Evolutionary conservation across 1,284 basidiomycete genomes (phyloP).

Genomic region (Melanopsichium pennsylvanicum): DNA sequence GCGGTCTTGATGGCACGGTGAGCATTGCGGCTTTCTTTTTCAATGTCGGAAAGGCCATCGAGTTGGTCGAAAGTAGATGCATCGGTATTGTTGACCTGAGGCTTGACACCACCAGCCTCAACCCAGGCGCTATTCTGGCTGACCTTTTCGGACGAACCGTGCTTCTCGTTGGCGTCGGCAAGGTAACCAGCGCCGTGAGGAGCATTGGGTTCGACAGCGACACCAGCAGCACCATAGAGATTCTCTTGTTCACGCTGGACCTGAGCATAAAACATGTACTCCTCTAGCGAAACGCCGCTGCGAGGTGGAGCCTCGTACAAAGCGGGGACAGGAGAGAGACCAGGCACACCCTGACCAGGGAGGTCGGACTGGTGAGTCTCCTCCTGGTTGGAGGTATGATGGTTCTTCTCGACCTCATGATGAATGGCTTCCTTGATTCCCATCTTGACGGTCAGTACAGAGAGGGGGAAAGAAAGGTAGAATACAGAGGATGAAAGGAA

Average conservation of each 20-base stretch:
- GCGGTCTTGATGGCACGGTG: constrained; percentile 43
- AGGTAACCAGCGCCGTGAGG: constrained; percentile 18
- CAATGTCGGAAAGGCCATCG: constrained; percentile 23
- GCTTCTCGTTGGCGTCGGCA: constrained; percentile 11
- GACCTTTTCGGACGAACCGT: constrained; percentile 7
- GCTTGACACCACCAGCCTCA: constrained; percentile 16
- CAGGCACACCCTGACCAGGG: constrained; percentile 35
- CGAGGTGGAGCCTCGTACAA: constrained; percentile 22
- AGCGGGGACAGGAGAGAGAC: constrained; percentile 30
- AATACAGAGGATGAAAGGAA: background rate
- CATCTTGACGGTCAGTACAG: constrained; percentile 16
- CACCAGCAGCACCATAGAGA: constrained; percentile 25
- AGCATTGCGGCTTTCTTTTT: constrained; percentile 28
- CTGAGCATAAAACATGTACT: constrained; percentile 47
- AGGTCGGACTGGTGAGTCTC: constrained; percentile 38
- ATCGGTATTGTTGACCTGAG: constrained; percentile 34
- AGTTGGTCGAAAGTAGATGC: constrained; percentile 43
- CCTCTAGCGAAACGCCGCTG: constrained; percentile 24
- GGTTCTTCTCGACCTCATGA: constrained; percentile 26
- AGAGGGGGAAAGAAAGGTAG: background rate
- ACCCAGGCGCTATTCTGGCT: constrained; percentile 6
- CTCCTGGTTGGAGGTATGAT: constrained; percentile 36
- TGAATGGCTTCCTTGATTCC: constrained; percentile 21
- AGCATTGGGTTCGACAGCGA: constrained; percentile 28
- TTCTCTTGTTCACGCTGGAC: constrained; percentile 44